Base-by-base conservation (phyloP, 108 stramenopile genomes). In the Nannochloropsis gaditana region DNA sequence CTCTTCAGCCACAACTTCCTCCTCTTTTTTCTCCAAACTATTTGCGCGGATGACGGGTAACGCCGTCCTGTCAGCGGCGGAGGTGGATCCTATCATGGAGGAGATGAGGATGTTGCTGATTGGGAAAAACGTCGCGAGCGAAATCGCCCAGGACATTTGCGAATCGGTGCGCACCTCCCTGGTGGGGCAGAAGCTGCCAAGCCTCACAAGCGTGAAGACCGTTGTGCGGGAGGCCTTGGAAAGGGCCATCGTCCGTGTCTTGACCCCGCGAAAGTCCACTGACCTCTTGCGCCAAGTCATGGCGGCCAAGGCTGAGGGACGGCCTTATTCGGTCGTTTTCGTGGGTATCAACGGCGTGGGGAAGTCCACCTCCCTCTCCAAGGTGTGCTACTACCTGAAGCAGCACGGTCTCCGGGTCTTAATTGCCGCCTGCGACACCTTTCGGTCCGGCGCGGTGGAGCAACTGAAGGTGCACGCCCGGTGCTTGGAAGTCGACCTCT, bases 371-470 rank as follows among this genome's bases (percentile, higher is more conserved):
- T 86, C 88, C 11, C 88, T 92, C 19, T 82, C 91, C 43, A 92
- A 92, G 90, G 91, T 92, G 45, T 87, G 85, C 45, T 92, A 92
- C 87, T 91, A 92, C 45, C 89, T 92, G 45, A 92, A 92, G 90
- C 44, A 89, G 87, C 90, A 91, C 81, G 92, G 92, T 43, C 21
- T 88, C 87, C 83, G 90, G 81, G 90, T 85, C 42, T 47, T 90
- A 43, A 85, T 98, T 43, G 96, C 96, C 41, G 98, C 98, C 9
- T 97, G 97, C 83, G 98, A 99, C 89, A 97, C 98, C n/a, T 99
- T 97, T 90, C 94, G 98, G 10, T 93, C 93, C 19, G 98, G 98
- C 19, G 98, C 98, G 9, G 96, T 97, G 41, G 96, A 99, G 92
- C 98, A 99, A 88, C 93, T 99, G 73, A 90, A 90, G 15, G 93